These are phyloP conservation scores for Spergularia marina DNA, from an alignment of 148 eudicot genomes.

Conservation along the genomic window DNA sequence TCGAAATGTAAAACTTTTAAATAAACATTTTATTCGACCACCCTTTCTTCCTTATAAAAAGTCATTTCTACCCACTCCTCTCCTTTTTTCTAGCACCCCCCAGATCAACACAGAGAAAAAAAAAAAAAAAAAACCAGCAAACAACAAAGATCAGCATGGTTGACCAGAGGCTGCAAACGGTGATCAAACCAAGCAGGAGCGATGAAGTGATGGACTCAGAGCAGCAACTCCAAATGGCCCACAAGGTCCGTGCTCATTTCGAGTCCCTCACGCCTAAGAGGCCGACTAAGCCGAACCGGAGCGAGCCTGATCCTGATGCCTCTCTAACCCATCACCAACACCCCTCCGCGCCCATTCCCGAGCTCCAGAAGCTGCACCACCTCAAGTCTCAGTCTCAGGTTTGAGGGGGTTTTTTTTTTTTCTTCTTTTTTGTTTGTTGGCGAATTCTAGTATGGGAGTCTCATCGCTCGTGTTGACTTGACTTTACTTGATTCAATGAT, in stretches of 20 bases:
- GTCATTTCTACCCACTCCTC: neutral
- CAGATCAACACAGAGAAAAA: neutral
- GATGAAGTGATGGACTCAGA: constrained; percentile 54
- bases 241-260: constrained; percentile 41
- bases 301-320: constrained; percentile 50
- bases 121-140: neutral
- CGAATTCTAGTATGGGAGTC: neutral
- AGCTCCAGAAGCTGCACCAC: constrained; percentile 50
- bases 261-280: constrained; percentile 54
- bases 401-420: neutral
- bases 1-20: neutral
- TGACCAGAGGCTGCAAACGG: constrained; percentile 21
- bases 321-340: constrained; percentile 13
- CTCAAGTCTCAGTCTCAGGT: constrained; percentile 46
- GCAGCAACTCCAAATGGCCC: constrained; percentile 42
- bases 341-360: constrained; percentile 33
- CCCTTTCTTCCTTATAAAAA: neutral
- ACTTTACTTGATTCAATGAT: no score
- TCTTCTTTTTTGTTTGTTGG: neutral
- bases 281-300: constrained; percentile 56
- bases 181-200: constrained; percentile 67
- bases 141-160: constrained; percentile 18
- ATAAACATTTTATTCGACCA: neutral
- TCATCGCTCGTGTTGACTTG: neutral
- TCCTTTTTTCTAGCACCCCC: neutral